Base-by-base conservation (phyloP, 352 stramenopile species). In the Phytophthora europaea region DNA sequence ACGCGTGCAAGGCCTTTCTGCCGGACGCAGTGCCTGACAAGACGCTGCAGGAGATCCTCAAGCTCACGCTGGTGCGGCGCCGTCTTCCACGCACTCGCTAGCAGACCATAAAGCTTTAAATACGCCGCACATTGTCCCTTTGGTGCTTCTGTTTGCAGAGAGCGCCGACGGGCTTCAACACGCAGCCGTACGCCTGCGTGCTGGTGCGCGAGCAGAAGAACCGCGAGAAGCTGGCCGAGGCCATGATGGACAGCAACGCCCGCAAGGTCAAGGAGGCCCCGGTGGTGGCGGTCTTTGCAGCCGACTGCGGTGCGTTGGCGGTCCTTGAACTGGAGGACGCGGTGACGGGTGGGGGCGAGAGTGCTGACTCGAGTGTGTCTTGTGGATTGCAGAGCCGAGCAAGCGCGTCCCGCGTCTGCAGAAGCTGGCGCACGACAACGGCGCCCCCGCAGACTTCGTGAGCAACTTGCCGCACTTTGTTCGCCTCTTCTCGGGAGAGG, bases 141-240 rank as follows among this genome's bases (percentile, higher is more conserved):
- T 31, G 20, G 18, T 54, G 20, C 40, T 34, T 13, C 26, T 58
- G 16, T 3, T 8, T 13, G 26, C 53, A 94, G 87, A 79, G 85
- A 57, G 87, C 88, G 4, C 90, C 90, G 1, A 92, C 77, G n/a
- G 83, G 87, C 6, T 95, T 96, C 68, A 97, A 97, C 65, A 86
- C 79, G 50, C 84, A 94, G 69, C 88, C 89, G 43, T 97, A 94
- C 61, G 86, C 88, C 0, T 91, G 85, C 18, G 80, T 97, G 20
- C 38, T 97, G 31, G 83, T 97, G 43, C 85, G 89, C 43, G 82
- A 94, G 31, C 75, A 85, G 33, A 80, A 75, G 15, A 85, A 95
- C 26, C 89, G 90, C 22, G 79, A 95, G 31, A 81, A 82, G 31
- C 72, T 97, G 15, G 84, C 83, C 0, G 78, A 85, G 16, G 85